Conservation (phyloP, 176 grass and related monocot genomes). For the Chrysopogon serrulatus region DNA sequence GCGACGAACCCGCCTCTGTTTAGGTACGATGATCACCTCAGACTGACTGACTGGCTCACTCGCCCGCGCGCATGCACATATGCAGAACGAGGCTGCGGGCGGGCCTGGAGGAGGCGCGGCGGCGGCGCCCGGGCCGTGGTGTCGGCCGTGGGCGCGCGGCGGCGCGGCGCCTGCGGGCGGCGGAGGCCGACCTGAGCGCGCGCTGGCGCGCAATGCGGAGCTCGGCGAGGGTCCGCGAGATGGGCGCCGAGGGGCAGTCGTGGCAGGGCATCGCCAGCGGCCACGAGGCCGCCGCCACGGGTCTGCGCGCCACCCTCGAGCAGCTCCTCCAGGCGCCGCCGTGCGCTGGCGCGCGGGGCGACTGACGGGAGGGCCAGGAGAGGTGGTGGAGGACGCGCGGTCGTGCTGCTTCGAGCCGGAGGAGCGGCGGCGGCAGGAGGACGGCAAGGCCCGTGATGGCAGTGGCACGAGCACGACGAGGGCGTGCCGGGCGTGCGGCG, state of each 20-base stretch:
- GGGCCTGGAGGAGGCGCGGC: conserved; percentile 41
- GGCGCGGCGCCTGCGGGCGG: conserved; percentile 24
- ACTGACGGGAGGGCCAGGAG: not conserved
- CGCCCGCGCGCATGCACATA: not conserved
- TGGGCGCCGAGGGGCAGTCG: conserved; percentile 42
- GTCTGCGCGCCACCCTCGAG: conserved; percentile 56
- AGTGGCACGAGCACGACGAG: too few species aligned
- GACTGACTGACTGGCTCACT: too few species aligned
- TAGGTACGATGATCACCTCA: too few species aligned
- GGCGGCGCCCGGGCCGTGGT: conserved; percentile 35
- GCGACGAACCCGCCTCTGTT: too few species aligned
- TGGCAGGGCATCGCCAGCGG: conserved; percentile 50
- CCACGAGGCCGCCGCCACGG: conserved; percentile 49
- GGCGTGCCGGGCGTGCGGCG: conserved; percentile 45
- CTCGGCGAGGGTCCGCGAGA: conserved; percentile 53
- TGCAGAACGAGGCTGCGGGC: conserved; percentile 60
- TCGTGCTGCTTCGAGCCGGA: conserved; percentile 56
- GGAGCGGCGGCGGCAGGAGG: too few species aligned
- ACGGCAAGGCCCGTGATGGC: too few species aligned
- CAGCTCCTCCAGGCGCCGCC: conserved; percentile 23
- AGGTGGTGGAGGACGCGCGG: conserved; percentile 43
- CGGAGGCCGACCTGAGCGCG: conserved; percentile 41
- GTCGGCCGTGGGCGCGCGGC: conserved; percentile 22
- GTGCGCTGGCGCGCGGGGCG: not conserved
- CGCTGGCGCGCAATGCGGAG: conserved; percentile 36